A percentile compares a stretch with the other conserved stretches of the same genome.
phyloP scores from a whole-genome alignment of 2,329 filamentous ascomycete genomes.

The Ceratocystis eucalypticola region DNA sequence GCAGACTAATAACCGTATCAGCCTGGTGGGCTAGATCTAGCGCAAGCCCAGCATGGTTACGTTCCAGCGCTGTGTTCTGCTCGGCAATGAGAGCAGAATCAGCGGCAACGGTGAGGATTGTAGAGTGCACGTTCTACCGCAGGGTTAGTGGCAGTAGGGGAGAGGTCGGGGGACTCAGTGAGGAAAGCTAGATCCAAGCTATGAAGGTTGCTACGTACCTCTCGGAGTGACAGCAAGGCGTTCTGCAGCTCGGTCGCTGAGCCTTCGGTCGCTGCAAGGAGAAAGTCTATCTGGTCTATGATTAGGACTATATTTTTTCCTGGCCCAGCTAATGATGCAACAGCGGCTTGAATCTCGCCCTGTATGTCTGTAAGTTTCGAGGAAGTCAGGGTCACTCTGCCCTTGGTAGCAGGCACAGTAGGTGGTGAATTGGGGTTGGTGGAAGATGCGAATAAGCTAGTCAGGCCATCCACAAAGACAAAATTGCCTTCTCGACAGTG shows the following conservation, averaged over 20 bases:
- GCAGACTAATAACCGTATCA: constrained; percentile 53
- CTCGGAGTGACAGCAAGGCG: constrained; percentile 44
- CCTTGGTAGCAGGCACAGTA: constrained; percentile 14
- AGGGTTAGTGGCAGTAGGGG: constrained; percentile 9
- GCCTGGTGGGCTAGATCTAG: constrained; percentile 64
- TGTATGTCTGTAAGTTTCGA: constrained; percentile 27
- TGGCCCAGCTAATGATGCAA: constrained; percentile 25
- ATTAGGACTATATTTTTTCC: constrained; percentile 42
- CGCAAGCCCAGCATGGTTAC: constrained; percentile 55
- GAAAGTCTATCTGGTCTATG: constrained; percentile 51
- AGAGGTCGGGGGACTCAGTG: constrained; percentile 45
- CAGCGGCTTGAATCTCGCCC: constrained; percentile 29
- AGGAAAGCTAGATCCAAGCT: constrained; percentile 9
- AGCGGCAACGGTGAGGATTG: constrained; percentile 55
- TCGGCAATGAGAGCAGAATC: constrained; percentile 56
- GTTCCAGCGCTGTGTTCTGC: constrained; percentile 52
- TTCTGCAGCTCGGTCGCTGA: constrained; percentile 37
- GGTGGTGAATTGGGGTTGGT: constrained; percentile 1
- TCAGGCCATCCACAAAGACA: constrained; percentile 62
- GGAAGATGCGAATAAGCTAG: constrained; percentile 35
- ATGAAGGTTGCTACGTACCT: constrained; percentile 36
- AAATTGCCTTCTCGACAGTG: constrained; percentile 46
- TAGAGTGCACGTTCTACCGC: constrained; percentile 46
- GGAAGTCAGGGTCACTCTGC: constrained; percentile 18
- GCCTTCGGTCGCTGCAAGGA: constrained; percentile 45